Conservation (phyloP, 1,284 basidiomycete genomes). For the Laetiporus sulphureus region DNA sequence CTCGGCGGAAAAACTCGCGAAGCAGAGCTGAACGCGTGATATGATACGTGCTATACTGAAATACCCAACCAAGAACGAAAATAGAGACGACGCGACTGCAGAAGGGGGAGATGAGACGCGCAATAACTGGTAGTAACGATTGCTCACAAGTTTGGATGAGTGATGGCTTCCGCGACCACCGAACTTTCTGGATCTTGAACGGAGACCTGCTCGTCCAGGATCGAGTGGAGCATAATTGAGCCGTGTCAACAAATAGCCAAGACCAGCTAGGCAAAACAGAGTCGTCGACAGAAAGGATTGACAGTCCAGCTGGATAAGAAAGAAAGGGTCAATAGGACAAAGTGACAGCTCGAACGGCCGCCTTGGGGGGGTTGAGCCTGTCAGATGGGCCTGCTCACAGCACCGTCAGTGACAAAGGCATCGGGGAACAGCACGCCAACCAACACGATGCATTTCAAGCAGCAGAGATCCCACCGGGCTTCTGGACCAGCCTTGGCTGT, state of each 20-base stretch:
- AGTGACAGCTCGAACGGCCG: too few relatives aligned
- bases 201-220: slow-evolving; percentile 1
- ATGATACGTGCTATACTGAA: slow-evolving; percentile 36
- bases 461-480: too few relatives aligned
- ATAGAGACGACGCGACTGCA: slow-evolving; percentile 35
- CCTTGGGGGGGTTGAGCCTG: too few relatives aligned
- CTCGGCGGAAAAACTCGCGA: slow-evolving; percentile 4
- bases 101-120: neutral
- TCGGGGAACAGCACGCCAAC: too few relatives aligned
- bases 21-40: slow-evolving; percentile 3
- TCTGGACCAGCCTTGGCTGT: too few relatives aligned
- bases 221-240: slow-evolving; percentile 9
- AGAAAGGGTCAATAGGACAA: neutral
- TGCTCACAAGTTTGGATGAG: slow-evolving; percentile 24
- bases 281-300: slow-evolving; percentile 1
- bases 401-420: too few relatives aligned
- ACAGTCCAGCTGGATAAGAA: slow-evolving; percentile 11
- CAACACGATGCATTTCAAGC: too few relatives aligned
- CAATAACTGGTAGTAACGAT: slow-evolving; percentile 1
- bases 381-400: too few relatives aligned
- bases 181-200: slow-evolving; percentile 12
- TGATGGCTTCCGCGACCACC: slow-evolving; percentile 14
- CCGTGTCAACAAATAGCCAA: slow-evolving; percentile 1
- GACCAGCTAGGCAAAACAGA: slow-evolving; percentile 7
- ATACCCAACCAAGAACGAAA: slow-evolving; percentile 47